Evolutionary conservation across 139 green algal species (phyloP), one percentile per base, ranked within the genome.

Genomic region (Chlamydomonas sphaeroides): DNA sequence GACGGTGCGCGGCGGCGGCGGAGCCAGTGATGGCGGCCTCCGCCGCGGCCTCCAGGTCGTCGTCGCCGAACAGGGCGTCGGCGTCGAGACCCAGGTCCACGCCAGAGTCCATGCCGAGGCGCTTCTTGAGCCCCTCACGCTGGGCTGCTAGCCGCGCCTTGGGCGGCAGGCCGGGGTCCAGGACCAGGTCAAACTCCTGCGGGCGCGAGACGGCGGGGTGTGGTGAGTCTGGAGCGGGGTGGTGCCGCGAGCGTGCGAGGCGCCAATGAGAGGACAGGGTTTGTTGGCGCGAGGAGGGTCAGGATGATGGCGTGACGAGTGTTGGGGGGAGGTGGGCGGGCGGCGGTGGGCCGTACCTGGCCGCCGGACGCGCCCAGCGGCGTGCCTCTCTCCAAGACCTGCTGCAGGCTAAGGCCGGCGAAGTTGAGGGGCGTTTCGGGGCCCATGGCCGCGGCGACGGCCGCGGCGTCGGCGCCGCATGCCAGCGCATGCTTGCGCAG

Each of bases 321-420:
- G 25, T 53, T n/a, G 23, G 53, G 53, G 66, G 5, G 20, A 45
- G 35, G 63, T 6, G 3, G 65, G 65, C 15, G 21, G 23, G 65
- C 3, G 36, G 21, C 10, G 65, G 25, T 48, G 8, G 41, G 21
- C 32, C 81, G 5, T 66, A 95, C 95, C 91, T 97, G 87, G 0
- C 95, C 95, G 1, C 92, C 93, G 32, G 92, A 97, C 14, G 93
- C 92, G 28, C 97, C 84, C 62, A 98, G 86, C 35, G 88, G 91
- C 25, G 88, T 92, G 23, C 95, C 95, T 36, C 92, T 86, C 23
- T 92, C 82, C 62, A 98, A 77, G 8, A 98, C 90, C 5, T 79
- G 49, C 48, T 88, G 32, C 25, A 98, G 76, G 70, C 93, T 85
- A 74, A 98, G 95, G 41, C 56, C 70, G 20, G 76, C 59, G 32